Evolutionary conservation across 257 asterid species (phyloP), one percentile per base, ranked within the genome.

Genomic region (Fraxinus anomala): DNA sequence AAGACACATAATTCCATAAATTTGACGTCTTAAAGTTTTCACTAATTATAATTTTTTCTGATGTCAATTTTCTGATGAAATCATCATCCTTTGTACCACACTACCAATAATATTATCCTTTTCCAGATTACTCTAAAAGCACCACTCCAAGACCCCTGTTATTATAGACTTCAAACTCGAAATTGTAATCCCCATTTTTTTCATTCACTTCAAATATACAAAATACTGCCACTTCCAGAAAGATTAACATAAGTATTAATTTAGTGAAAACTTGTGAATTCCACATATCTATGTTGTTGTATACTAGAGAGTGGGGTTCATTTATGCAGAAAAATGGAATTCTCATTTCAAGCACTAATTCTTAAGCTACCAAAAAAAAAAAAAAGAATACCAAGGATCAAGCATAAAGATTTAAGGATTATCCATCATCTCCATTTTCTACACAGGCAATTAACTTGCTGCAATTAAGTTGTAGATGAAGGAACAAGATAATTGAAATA

Each of bases 401-500:
- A 26, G 28, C 28, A 26, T 26, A 26, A 26, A 26, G 1, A 26
- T 26, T 26, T 26, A 26, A 26, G 28, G 28, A 26, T 26, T 26
- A 26, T 26, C 28, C 28, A 26, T 26, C 28, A 26, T 26, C 28
- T 26, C 11, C 1, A 42, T 13, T 42, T 42, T 13, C 51, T 42
- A 42, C 13, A 12, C 86, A 37, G 72, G 65, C 78, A 42, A 75
- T 51, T 37, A 67, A 24, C 54, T 51, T 70, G 72, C 24, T 19
- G 51, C 76, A 70, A 70, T 40, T 26, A 28, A 61, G 26, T 36
- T 24, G 75, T 68, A 12, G n/a, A 37, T 68, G 28, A 76, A 42
- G 63, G 51, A 31, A 72, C 11, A 6, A 49, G 16, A 68, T 10
- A 72, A 73, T 72, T 77, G 49, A 36, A 59, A 39, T n/a, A 73